These are phyloP conservation scores for Phoma herbarum DNA, from an alignment of 2,329 filamentous ascomycete genomes.

Conservation along the genomic window DNA sequence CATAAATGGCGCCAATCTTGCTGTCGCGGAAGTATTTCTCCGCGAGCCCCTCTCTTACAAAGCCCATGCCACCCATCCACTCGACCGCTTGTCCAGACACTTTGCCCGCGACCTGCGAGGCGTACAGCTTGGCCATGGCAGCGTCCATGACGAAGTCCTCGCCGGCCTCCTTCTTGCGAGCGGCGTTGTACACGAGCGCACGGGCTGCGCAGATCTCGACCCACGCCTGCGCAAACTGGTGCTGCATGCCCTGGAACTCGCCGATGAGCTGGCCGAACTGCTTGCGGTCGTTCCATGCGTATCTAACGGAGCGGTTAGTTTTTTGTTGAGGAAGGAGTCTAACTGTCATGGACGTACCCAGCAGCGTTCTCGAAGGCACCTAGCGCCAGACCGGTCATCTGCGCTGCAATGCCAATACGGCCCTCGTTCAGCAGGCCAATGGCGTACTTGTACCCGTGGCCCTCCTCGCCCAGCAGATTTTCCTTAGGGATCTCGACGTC, in stretches of 20 bases:
- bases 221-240: conserved; percentile 96
- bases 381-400: conserved; percentile 96
- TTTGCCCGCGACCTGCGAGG: conserved; percentile 88
- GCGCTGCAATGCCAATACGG: conserved; percentile 95
- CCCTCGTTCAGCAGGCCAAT: conserved; percentile 95
- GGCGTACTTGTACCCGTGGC: conserved; percentile 97
- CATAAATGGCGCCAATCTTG: conserved; percentile 98
- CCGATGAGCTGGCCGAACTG: conserved; percentile 95
- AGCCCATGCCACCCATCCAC: conserved; percentile 99
- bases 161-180: conserved; percentile 97
- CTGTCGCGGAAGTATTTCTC: conserved; percentile 98
- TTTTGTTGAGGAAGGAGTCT: neutral
- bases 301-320: conserved; percentile 57
- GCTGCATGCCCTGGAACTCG: conserved; percentile 99
- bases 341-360: conserved; percentile 61
- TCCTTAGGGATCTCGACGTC: conserved; percentile 89
- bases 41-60: conserved; percentile 92
- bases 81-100: conserved; percentile 89
- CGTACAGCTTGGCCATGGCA: conserved; percentile 97
- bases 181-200: conserved; percentile 93
- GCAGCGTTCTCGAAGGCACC: conserved; percentile 96
- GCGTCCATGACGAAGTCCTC: conserved; percentile 95
- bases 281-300: conserved; percentile 98
- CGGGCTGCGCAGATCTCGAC: conserved; percentile 92
- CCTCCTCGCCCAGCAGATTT: conserved; percentile 87